These are phyloP conservation scores for Ophiostoma piceae DNA, from an alignment of 2,329 filamentous ascomycete species.

Conservation along the genomic window DNA sequence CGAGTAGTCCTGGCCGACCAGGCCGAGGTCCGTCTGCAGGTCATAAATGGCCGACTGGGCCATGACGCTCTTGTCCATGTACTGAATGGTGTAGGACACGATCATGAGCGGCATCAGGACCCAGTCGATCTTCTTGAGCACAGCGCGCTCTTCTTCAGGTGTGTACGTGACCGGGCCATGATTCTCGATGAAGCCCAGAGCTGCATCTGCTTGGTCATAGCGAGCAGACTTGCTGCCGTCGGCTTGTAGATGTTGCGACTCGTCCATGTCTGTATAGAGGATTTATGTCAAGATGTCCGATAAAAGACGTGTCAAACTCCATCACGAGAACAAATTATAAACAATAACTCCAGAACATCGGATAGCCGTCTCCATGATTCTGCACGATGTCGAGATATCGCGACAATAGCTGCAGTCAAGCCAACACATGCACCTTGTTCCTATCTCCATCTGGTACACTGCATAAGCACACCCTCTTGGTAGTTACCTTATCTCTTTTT, in stretches of 20 bases:
- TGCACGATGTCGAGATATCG: neutral
- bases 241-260: neutral
- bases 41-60: constrained; percentile 22
- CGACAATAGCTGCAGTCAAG: neutral
- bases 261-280: neutral
- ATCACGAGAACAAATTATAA: neutral
- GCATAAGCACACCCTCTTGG: neutral
- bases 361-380: neutral
- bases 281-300: neutral
- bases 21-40: constrained; percentile 13
- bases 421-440: neutral
- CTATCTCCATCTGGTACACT: neutral
- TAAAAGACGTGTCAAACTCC: neutral
- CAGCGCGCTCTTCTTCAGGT: neutral
- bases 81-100: constrained; percentile 33
- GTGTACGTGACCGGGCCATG: neutral
- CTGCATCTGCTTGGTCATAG: neutral
- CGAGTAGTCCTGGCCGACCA: constrained; percentile 22
- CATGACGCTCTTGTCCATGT: constrained; percentile 33
- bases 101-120: constrained; percentile 6
- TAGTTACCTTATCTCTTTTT: neutral
- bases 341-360: neutral
- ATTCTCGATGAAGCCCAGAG: neutral
- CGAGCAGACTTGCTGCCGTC: neutral
- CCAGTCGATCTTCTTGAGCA: neutral